phyloP scores from a whole-genome alignment of 225 moss, liverwort and hornwort genomes.

The Rhytidiadelphus loreus region DNA sequence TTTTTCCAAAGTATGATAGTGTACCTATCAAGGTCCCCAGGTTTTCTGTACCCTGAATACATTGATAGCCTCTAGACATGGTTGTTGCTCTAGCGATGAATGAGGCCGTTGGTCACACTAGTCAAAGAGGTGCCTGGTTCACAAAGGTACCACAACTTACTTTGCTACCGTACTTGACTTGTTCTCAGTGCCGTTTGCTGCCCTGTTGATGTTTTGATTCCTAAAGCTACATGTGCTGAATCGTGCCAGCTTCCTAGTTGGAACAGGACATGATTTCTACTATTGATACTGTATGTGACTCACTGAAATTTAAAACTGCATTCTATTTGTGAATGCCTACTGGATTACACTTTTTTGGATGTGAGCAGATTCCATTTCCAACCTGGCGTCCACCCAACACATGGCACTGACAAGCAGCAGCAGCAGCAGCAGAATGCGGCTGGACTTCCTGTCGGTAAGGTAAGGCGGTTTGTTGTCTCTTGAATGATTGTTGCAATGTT shows the following conservation, averaged over 20 bases:
- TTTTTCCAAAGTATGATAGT: background rate
- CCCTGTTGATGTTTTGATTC: background rate
- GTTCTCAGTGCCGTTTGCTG: background rate
- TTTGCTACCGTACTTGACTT: background rate
- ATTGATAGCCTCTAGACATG: background rate
- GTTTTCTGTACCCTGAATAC: background rate
- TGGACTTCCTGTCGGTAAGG: background rate
- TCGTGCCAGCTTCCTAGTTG: background rate
- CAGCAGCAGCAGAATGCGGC: background rate
- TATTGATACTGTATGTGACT: background rate
- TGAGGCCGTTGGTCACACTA: background rate
- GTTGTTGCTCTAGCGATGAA: background rate
- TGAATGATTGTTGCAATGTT: background rate
- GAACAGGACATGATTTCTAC: background rate
- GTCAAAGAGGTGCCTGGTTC: background rate
- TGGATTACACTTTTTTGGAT: background rate
- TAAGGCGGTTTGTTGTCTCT: background rate
- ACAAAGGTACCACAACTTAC: background rate
- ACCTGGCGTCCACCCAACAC: slow-evolving; percentile 4
- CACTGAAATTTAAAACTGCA: background rate
- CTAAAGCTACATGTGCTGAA: background rate
- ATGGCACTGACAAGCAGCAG: slow-evolving; percentile 9
- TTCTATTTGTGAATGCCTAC: background rate
- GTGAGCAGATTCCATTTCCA: background rate
- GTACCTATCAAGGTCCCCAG: background rate